Evolutionary conservation across 495 filamentous ascomycete species (phyloP), one percentile per base, ranked within the genome.

Genomic region (Platismatia glauca): DNA sequence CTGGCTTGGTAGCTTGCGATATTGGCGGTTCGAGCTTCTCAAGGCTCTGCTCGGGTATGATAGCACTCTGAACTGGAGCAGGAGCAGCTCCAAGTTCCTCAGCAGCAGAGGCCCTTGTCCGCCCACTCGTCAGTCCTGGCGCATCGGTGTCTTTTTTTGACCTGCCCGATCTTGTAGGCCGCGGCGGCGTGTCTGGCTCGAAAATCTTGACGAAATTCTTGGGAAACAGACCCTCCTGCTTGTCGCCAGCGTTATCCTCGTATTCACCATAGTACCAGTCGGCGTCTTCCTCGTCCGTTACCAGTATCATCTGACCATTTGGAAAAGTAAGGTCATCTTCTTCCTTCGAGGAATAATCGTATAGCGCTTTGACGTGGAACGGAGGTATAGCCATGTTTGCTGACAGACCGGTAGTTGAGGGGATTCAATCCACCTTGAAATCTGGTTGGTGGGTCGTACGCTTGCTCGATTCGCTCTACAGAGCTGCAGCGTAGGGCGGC

Each of bases 211-310:
- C 95, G 68, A 98, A 98, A 76, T 97, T 98, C 70, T 85, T 87
- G 18, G 94, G 94, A 76, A 98, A 98, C 61, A 98, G 88, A 39
- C 94, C 94, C 71, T 96, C 88, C 66, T 85, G 81, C 69, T 87
- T 91, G 57, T 68, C 73, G 11, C 91, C 93, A 29, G 74, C 70
- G 55, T 80, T 82, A 72, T 95, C 89, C 61, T 84, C 78, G 70
- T 96, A 97, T 75, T 95, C 89, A 57, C 94, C 94, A 62, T 81
- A 84, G 72, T 96, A 98, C 94, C 94, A 98, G 68, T 97, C 94
- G 53, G 79, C 86, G 71, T 95, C 95, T 70, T 97, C 94, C 73
- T 87, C 84, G 31, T 87, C 91, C 27, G 89, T 96, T 55, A 98
- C 94, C 46, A 88, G 95, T 70, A 98, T 89, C 68, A 97, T 83